Evolutionary conservation across 2,329 filamentous ascomycete species (phyloP).

Genomic region (Apiospora saccharicola): DNA sequence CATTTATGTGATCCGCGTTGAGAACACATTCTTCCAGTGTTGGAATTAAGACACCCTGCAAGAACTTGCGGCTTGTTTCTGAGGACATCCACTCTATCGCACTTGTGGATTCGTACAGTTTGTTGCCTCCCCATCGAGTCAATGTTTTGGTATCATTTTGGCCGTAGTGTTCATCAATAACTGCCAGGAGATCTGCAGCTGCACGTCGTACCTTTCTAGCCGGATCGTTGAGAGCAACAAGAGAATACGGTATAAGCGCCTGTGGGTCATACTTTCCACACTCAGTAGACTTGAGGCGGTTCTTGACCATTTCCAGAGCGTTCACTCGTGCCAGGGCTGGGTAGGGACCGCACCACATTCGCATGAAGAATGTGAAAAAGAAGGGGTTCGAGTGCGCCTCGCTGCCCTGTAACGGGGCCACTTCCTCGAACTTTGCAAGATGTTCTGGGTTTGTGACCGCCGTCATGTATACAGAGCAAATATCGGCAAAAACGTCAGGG

Average conservation of each 20-base stretch:
- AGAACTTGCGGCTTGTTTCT: conserved; percentile 65
- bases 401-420: conserved; percentile 61
- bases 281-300: conserved; percentile 60
- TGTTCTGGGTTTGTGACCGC: conserved; percentile 42
- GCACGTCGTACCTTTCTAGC: conserved; percentile 79
- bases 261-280: conserved; percentile 72
- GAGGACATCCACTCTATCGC: conserved; percentile 64
- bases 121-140: conserved; percentile 66
- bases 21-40: conserved; percentile 86
- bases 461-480: conserved; percentile 64
- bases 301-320: conserved; percentile 71
- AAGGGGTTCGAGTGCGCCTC: conserved; percentile 67
- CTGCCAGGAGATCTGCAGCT: conserved; percentile 71
- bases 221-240: conserved; percentile 77
- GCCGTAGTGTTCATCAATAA: conserved; percentile 60
- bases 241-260: conserved; percentile 79
- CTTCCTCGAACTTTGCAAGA: conserved; percentile 60
- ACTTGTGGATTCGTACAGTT: conserved; percentile 68
- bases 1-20: conserved; percentile 74
- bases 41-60: conserved; percentile 74
- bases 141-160: conserved; percentile 46
- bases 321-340: conserved; percentile 72
- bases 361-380: conserved; percentile 78
- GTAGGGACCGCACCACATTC: conserved; percentile 76
- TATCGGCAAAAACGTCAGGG: conserved; percentile 62